Evolutionary conservation across 169 alveolate species (phyloP).

Genomic region (Eimeria maxima): DNA sequence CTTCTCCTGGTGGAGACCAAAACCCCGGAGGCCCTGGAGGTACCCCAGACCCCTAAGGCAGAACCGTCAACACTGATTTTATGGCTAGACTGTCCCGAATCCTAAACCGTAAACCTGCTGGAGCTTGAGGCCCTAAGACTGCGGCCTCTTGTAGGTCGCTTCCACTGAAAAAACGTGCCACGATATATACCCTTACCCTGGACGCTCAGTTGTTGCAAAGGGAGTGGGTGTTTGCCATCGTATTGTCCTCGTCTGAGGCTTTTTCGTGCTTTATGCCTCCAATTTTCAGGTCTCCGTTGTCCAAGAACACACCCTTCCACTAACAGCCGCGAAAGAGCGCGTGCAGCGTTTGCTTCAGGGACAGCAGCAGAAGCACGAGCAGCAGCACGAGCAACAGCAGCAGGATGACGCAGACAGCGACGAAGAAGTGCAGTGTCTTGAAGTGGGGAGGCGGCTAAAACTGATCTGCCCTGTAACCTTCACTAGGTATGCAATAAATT

Average conservation of each 20-base stretch:
- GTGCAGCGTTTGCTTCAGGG: slow-evolving; percentile 64
- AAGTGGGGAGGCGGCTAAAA: slow-evolving; percentile 88
- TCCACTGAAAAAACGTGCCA: background rate
- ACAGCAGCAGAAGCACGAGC: slow-evolving; percentile 33
- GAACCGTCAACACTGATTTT: background rate
- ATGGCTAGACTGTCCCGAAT: background rate
- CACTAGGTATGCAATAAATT: slow-evolving; percentile 81
- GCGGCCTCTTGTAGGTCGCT: background rate
- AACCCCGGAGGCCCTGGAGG: slow-evolving; percentile 86
- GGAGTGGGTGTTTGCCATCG: background rate
- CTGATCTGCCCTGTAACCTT: slow-evolving; percentile 91
- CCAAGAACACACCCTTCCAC: slow-evolving; percentile 12
- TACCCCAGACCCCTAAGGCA: background rate
- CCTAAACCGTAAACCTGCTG: background rate
- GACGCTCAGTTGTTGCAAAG: background rate
- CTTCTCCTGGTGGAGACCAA: slow-evolving; percentile 87
- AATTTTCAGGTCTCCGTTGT: slow-evolving; percentile 15
- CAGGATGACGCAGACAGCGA: slow-evolving; percentile 83
- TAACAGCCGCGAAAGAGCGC: slow-evolving; percentile 9
- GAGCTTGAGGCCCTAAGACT: background rate
- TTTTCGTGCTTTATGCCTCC: background rate
- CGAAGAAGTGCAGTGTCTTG: slow-evolving; percentile 93
- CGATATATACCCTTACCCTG: background rate
- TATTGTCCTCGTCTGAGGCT: background rate
- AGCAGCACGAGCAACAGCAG: slow-evolving; percentile 84